Base-by-base conservation (phyloP, 1,284 basidiomycete genomes). In the Cronartium quercuum region DNA sequence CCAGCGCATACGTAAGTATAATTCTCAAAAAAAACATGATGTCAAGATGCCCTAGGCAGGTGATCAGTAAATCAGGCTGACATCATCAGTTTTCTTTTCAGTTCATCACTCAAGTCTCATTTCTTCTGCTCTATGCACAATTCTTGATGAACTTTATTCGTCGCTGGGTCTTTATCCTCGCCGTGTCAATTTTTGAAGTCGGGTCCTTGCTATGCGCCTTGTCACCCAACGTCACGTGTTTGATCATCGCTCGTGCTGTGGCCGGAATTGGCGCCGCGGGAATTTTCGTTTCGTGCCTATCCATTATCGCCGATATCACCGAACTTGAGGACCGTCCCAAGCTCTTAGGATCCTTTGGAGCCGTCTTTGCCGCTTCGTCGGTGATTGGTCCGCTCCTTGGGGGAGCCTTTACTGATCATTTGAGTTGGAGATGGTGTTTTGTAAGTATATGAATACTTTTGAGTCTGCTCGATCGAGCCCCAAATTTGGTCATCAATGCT, bases 131-230 rank as follows among this genome's bases (percentile, higher is more conserved):
- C 71, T 82, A 79, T 78, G 82, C 82, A 66, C 83, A 84, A 78
- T 76, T 83, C 61, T 81, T 84, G 71, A 82, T 81, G 65, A 78
- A 83, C 75, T 78, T 83, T 73, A 82, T 83, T 38, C 82, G 83
- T 63, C 85, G 85, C 78, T 83, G 80, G 77, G 80, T 85, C 38
- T 84, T 84, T 76, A 80, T 86, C 41, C 77, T 77, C 21, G 81
- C 84, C 55, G 82, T 86, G 68, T 77, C 83, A 77, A 77, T 84
- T 77, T 85, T 85, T 70, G 84, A 85, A 67, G 68, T 86, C 38
- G 86, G 86, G 12, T 84, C 82, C 9, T 80, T 85, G 38, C 78
- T 87, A 29, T 86, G 85, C 76, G 86, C 83, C n/a, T 83, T 85
- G 13, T 82, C 85, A 0, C 82, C 83, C 0, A 81, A 76, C 13